These are phyloP conservation scores for Fonsecaea monophora DNA, from an alignment of 2,329 filamentous ascomycete genomes.

Conservation along the genomic window DNA sequence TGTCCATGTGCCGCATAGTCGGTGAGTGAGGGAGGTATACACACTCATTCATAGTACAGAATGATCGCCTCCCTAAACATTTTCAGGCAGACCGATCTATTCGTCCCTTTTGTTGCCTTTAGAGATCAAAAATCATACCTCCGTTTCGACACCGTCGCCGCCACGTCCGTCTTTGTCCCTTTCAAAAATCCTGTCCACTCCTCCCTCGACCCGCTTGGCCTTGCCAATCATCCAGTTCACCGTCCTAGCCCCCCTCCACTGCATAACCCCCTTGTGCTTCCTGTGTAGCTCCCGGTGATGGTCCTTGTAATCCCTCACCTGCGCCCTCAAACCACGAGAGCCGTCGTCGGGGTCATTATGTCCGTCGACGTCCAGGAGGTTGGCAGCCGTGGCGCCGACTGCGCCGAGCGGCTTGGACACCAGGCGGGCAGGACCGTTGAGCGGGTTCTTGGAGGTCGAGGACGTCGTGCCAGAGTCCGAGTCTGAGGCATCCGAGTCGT, in stretches of 20 bases:
- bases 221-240: slow-evolving; percentile 67
- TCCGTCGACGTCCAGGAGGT: slow-evolving; percentile 30
- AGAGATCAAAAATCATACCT: slow-evolving; percentile 58
- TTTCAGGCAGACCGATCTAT: too few species aligned
- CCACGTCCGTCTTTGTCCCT: slow-evolving; percentile 61
- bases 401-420: slow-evolving; percentile 25
- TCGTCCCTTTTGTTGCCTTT: too few species aligned
- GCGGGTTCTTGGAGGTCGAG: slow-evolving; percentile 9
- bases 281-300: slow-evolving; percentile 73
- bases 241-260: slow-evolving; percentile 68
- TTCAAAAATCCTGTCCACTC: slow-evolving; percentile 58
- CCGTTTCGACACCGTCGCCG: slow-evolving; percentile 67
- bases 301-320: slow-evolving; percentile 68
- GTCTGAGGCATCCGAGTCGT: slow-evolving; percentile 28
- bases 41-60: too few species aligned
- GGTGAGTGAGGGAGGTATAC: too few species aligned
- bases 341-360: slow-evolving; percentile 40
- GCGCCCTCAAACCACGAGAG: slow-evolving; percentile 41
- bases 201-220: slow-evolving; percentile 58
- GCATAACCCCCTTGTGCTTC: slow-evolving; percentile 74
- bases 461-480: slow-evolving; percentile 25
- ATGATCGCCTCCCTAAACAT: too few species aligned
- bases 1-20: too few species aligned
- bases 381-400: slow-evolving; percentile 18
- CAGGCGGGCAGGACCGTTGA: slow-evolving; percentile 25